phyloP scores from a whole-genome alignment of 2,329 filamentous ascomycete genomes.

The Lecanoromycetidae sp. region DNA sequence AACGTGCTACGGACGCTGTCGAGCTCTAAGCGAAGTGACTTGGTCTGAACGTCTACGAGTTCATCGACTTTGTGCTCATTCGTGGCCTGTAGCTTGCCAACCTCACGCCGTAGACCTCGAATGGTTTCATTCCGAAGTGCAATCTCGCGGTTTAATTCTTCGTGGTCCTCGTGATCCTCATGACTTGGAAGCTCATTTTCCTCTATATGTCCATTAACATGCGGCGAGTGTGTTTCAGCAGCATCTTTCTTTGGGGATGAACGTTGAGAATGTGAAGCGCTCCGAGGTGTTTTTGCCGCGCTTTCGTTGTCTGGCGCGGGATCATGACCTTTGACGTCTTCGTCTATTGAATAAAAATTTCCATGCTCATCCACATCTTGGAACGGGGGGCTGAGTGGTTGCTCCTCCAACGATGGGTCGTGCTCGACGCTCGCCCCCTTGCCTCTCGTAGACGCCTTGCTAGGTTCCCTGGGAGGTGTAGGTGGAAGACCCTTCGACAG shows the following conservation, averaged over 20 bases:
- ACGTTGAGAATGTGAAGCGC: too few relatives aligned
- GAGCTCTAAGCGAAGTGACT: slow-evolving; percentile 1
- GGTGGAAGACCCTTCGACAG: too few relatives aligned
- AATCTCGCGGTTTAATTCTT: slow-evolving; percentile 1
- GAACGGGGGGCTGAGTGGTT: too few relatives aligned
- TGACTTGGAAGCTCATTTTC: too few relatives aligned
- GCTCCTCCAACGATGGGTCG: too few relatives aligned
- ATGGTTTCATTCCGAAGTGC: slow-evolving; percentile 1
- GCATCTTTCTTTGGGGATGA: background rate
- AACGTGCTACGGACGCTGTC: background rate
- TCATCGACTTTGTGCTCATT: slow-evolving; percentile 2
- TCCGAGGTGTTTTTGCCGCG: too few relatives aligned
- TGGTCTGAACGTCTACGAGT: background rate
- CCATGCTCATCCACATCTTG: background rate
- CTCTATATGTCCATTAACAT: background rate
- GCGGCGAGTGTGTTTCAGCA: background rate
- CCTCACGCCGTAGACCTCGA: slow-evolving; percentile 1
- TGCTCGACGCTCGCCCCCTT: too few relatives aligned
- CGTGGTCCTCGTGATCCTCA: background rate
- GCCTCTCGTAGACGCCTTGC: too few relatives aligned
- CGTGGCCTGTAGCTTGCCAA: background rate
- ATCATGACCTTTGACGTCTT: background rate
- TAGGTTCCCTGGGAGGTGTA: too few relatives aligned
- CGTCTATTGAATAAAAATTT: background rate
- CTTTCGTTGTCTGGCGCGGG: background rate